Conservation (phyloP, 352 stramenopile species). For the Lagenidium sp. region DNA sequence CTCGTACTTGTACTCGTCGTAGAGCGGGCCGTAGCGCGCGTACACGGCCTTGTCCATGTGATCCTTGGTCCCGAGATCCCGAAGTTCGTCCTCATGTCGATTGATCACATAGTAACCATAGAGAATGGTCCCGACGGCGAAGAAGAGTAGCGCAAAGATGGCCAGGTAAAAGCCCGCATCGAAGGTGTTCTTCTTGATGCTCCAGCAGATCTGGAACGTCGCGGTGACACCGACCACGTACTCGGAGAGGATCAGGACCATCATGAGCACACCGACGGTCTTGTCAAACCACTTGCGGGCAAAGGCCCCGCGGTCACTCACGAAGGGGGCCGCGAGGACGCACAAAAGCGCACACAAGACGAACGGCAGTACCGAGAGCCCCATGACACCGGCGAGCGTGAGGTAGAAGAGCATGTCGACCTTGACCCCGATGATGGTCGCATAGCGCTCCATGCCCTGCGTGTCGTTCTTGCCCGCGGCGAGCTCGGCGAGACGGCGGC, state of each 20-base stretch:
- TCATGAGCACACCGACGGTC: conserved; percentile 68
- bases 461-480: conserved; percentile 15
- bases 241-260: conserved; percentile 77
- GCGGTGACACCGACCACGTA: conserved; percentile 76
- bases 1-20: conserved; percentile 85
- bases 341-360: conserved; percentile 37
- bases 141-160: conserved; percentile 55
- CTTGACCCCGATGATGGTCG: conserved; percentile 53
- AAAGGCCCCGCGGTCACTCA: conserved; percentile 46
- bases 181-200: conserved; percentile 45
- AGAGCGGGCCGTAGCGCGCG: conserved; percentile 66
- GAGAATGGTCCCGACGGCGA: conserved; percentile 68
- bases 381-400: conserved; percentile 54
- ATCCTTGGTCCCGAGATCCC: conserved; percentile 71
- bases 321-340: conserved; percentile 32
- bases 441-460: conserved; percentile 75
- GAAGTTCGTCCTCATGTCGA: conserved; percentile 71
- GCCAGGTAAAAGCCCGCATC: conserved; percentile 57
- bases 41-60: conserved; percentile 84
- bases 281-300: conserved; percentile 73
- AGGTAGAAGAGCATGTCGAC: conserved; percentile 81
- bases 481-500: conserved; percentile 11
- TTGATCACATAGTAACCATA: conserved; percentile 68
- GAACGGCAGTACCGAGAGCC: conserved; percentile 33
- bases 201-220: conserved; percentile 83